Evolutionary conservation across 1,139 yeast species (phyloP).

Genomic region (Yamadazyma spencermartinsiae): DNA sequence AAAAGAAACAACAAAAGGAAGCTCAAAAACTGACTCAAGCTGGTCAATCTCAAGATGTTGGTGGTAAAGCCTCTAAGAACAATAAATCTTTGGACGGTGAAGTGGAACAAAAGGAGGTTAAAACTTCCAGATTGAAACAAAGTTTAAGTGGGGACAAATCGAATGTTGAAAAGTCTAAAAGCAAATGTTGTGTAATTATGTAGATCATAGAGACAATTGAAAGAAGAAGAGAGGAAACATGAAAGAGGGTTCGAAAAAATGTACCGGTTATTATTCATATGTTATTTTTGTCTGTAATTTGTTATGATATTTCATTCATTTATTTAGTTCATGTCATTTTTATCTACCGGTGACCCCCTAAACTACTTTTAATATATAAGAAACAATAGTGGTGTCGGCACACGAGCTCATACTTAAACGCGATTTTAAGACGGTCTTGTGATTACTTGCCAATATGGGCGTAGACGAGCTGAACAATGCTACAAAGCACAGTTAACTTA

Average conservation of each 20-base stretch:
- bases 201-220: constrained; percentile 6
- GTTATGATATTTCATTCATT: neutral
- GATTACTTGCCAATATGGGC: too few species aligned
- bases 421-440: too few species aligned
- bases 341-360: neutral
- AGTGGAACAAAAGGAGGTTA: constrained; percentile 13
- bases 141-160: constrained; percentile 15
- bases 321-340: constrained; percentile 1
- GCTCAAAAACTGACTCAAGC: constrained; percentile 30
- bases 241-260: neutral
- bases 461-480: too few species aligned
- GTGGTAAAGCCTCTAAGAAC: constrained; percentile 1
- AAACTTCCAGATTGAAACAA: constrained; percentile 15
- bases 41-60: constrained; percentile 3
- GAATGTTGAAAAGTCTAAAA: constrained; percentile 13
- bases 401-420: too few species aligned
- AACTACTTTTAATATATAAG: constrained; percentile 1
- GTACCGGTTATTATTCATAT: neutral
- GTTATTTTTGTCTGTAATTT: neutral
- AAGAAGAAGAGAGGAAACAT: neutral
- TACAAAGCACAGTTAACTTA: too few species aligned
- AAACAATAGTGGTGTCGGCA: neutral
- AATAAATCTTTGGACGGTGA: constrained; percentile 10
- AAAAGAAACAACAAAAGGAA: constrained; percentile 48
- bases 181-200: constrained; percentile 20